Base-by-base conservation (phyloP, 192 early-diverging fungal genomes). In the Linnemannia elongata region DNA sequence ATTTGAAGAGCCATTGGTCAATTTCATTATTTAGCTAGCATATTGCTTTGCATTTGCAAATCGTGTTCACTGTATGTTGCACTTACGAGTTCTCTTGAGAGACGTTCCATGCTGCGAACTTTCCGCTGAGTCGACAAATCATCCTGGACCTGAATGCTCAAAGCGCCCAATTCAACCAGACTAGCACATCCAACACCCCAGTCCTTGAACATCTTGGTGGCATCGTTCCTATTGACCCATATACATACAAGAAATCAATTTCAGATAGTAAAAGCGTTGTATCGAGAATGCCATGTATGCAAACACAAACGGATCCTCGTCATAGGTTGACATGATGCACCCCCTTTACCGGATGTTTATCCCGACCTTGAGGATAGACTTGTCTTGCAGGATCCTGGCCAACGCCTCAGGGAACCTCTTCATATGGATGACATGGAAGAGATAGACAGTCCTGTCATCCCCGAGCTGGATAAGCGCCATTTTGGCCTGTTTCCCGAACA, bases 371-470 rank as follows among this genome's bases (percentile, higher is more conserved):
- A 87, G 71, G 44, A 81, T 72, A n/a, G 17, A 20, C 17, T 36
- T 75, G 76, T 87, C 79, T 49, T 75, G 54, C 22, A 87, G 42
- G 36, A 87, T 77, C 24, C 76, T 70, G 17, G 66, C 41, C n/a
- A 87, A 71, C 22, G 36, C 76, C n/a, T 71, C 5, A 15, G 85
- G 85, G 20, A 87, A 81, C 52, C 42, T 72, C 27, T 78, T 72
- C 85, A 87, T 87, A 38, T 87, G 85, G 42, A 74, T 42, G 63
- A 87, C 72, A 71, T 87, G 85, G 35, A 87, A 81, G 22, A 87
- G 54, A 12, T 78, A 87, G 33, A 87, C 54, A 20, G 71, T 78
- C 33, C 69, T 81, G 72, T 87, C 80, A 54, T 87, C 76, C 24
- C 85, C 85, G 17, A 87, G 85, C 45, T 87, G 85, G 36, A 87